Base-by-base conservation (phyloP, 208 protist species). In the Acanthamoeba castellanii region DNA sequence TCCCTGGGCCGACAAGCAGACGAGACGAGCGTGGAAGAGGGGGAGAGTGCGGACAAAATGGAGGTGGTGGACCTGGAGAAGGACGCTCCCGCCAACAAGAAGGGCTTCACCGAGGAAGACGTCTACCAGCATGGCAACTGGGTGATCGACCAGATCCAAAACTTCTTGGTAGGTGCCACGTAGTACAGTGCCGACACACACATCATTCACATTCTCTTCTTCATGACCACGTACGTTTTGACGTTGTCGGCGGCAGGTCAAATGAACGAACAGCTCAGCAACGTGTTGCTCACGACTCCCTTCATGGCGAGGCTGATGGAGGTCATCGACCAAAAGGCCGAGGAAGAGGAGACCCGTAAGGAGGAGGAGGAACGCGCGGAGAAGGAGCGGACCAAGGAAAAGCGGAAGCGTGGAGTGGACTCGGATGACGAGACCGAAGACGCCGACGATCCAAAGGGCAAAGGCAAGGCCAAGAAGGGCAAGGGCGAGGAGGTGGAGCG, bases 231-330 rank as follows among this genome's bases (percentile, higher is more conserved):
- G 3, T 74, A 30, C 16, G 66, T n/a, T 74, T n/a, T n/a, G 30
- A 74, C 7, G 66, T n/a, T n/a, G 61, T 1, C 22, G 66, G n/a
- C 20, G 66, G 30, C 66, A 87, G 78, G 78, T 5, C 42, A 87
- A 30, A 61, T 87, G 47, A 87, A 87, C 78, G 78, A 87, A 22
- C 78, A 87, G 52, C 50, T 87, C 30, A 87, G 78, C 27, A 87
- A 87, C 52, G 78, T 64, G 78, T 47, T 87, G 30, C 78, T 87
- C 27, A 87, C 78, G 7, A 87, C 78, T 20, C 78, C 78, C 3
- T 87, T 87, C 78, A 42, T 87, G 27, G 47, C 30, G 78, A 87
- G 61, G 78, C 50, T 87, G 78, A 87, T 25, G 50, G 78, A 87
- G 3, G 27, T 87, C n/a, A 30, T 87, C 47, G 78, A 87, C 47